A percentile compares a stretch with the other conserved stretches of the same genome.
These are phyloP conservation scores for Leersia perrieri DNA, from an alignment of 176 grass and related monocot genomes.

Conservation along the genomic window DNA sequence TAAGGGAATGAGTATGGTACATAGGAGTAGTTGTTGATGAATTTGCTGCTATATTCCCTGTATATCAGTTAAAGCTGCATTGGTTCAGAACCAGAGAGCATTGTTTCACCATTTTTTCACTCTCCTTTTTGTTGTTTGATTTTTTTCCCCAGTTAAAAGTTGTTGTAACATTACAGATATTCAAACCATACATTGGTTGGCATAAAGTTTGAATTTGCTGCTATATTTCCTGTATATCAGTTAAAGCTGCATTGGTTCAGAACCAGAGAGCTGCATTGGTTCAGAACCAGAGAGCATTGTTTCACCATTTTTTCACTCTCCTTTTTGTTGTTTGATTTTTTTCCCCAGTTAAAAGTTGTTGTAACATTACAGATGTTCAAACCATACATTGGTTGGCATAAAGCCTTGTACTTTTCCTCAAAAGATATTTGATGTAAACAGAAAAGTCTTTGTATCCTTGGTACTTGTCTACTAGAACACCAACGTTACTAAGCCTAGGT, in stretches of 20 bases:
- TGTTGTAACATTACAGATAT: background rate
- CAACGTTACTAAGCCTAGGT: too few species aligned
- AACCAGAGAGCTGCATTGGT: too few species aligned
- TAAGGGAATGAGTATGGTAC: background rate
- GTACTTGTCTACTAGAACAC: background rate
- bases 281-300: too few species aligned
- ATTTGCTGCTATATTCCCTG: background rate
- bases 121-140: background rate
- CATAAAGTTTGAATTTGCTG: background rate
- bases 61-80: background rate
- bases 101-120: background rate
- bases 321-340: background rate
- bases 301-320: background rate
- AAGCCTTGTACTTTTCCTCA: background rate
- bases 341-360: background rate
- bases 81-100: background rate
- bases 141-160: background rate
- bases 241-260: background rate
- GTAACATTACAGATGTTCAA: background rate
- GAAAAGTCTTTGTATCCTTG: background rate
- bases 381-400: background rate
- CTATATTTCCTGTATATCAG: background rate
- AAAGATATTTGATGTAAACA: background rate
- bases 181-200: background rate
- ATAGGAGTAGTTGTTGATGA: background rate